Conservation (phyloP, 202 grass and related monocot genomes). For the Zizania palustris region DNA sequence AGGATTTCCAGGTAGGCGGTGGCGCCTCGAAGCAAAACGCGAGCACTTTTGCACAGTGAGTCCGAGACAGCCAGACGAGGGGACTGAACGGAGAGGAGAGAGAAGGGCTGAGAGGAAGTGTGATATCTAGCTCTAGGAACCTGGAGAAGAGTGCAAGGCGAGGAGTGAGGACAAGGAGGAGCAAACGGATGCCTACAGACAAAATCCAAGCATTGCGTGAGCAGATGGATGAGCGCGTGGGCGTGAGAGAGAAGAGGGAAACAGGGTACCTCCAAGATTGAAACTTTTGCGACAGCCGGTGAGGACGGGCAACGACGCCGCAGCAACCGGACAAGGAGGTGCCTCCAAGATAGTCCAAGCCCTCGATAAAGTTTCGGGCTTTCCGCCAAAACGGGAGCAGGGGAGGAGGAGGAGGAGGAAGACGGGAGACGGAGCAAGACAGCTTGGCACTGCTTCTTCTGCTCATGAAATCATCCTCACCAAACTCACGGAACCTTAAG, state of each 20-base stretch:
- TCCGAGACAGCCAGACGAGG: conserved; percentile 33
- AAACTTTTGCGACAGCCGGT: conserved; percentile 45
- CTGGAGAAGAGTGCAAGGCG: background rate
- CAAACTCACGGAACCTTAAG: background rate
- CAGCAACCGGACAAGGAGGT: conserved; percentile 44
- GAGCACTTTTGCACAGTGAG: conserved; percentile 13
- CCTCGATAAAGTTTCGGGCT: background rate
- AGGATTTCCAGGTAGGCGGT: background rate
- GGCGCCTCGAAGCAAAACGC: background rate
- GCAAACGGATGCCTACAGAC: conserved; percentile 37
- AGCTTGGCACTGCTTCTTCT: background rate
- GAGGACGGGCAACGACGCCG: conserved; percentile 1
- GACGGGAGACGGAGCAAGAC: background rate
- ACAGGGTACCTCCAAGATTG: conserved; percentile 40
- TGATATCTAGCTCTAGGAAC: background rate
- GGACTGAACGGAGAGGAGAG: conserved; percentile 6
- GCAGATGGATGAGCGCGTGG: background rate
- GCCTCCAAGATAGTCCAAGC: conserved; percentile 34
- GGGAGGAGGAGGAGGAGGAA: background rate
- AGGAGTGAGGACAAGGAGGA: conserved; percentile 26
- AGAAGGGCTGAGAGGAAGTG: background rate
- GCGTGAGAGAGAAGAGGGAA: background rate
- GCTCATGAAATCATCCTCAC: background rate
- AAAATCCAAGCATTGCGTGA: conserved; percentile 25
- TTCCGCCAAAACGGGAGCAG: conserved; percentile 1